Base-by-base conservation (phyloP, 2,329 filamentous ascomycete genomes). In the Aspergillus sp. region DNA sequence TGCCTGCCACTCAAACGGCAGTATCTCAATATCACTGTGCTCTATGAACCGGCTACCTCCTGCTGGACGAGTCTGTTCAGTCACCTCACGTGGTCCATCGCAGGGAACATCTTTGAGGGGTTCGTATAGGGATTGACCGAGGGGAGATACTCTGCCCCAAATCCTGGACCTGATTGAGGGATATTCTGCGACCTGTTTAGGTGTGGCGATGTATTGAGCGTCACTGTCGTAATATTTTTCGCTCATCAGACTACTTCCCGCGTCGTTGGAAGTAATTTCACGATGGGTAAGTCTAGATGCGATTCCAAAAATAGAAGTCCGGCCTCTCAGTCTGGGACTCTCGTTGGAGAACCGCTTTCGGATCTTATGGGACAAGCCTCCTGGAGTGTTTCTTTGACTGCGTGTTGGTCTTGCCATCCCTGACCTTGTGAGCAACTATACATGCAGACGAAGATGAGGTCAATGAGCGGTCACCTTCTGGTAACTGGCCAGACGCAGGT, bases 181-280 rank as follows among this genome's bases (percentile, higher is more conserved):
- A 24, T 52, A 42, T 14, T 57, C 56, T 40, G 51, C 33, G 19
- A 52, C 54, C 13, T 66, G 61, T 19, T 61, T 65, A 20, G 72
- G 70, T 11, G 67, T 73, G 13, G 62, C 50, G 40, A 75, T 68
- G 35, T 54, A 70, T 30, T 70, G 70, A 10, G 72, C 72, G 60
- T 75, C 73, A 45, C 72, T 75, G 51, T 75, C 73, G 52, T 75
- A 75, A 7, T 64, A 70, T 49, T 61, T 62, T 33, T 72, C 72
- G 33, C 67, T 75, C 56, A 67, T 65, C 51, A 72, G 53, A 47
- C 68, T 72, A 48, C 66, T 65, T 38, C 64, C 67, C 32, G 66
- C 43, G n/a, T 62, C 61, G 22, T 54, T 48, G 7, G 65, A 49
- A 9, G 52, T 45, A 2, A 57, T 45, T 4, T 56, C 26, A 2